Evolutionary conservation across 2,329 filamentous ascomycete genomes (phyloP).

Genomic region (Fusarium xylarioides): DNA sequence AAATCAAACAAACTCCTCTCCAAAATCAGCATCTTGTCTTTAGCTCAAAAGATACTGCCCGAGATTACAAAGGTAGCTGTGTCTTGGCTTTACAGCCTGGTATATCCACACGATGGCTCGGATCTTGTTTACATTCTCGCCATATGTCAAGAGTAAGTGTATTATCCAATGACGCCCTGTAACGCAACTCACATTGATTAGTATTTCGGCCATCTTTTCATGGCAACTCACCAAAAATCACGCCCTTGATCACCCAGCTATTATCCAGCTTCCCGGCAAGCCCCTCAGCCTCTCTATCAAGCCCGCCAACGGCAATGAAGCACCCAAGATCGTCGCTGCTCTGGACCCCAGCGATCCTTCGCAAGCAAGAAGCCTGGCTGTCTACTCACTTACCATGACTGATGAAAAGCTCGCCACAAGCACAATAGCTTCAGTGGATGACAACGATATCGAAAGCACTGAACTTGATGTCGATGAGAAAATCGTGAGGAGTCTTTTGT

Average conservation of each 20-base stretch:
- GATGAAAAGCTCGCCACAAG: constrained; percentile 46
- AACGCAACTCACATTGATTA: constrained; percentile 44
- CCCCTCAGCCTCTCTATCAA: constrained; percentile 64
- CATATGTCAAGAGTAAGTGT: constrained; percentile 65
- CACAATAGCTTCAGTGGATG: constrained; percentile 39
- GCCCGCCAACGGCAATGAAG: constrained; percentile 24
- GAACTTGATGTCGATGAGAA: constrained; percentile 49
- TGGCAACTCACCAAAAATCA: constrained; percentile 64
- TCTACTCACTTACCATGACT: constrained; percentile 45
- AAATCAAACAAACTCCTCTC: constrained; percentile 61
- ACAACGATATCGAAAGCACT: constrained; percentile 37
- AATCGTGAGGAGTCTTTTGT: constrained; percentile 55
- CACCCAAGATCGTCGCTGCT: constrained; percentile 50
- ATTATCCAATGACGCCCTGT: not conserved
- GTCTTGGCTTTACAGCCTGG: constrained; percentile 52
- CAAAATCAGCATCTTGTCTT: constrained; percentile 61
- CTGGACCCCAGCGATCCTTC: constrained; percentile 49
- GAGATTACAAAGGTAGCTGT: constrained; percentile 58
- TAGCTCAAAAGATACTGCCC: constrained; percentile 51
- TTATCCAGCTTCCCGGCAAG: constrained; percentile 69
- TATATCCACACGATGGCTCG: constrained; percentile 43
- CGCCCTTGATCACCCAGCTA: constrained; percentile 56
- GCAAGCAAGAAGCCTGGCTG: constrained; percentile 44
- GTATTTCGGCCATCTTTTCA: constrained; percentile 70
- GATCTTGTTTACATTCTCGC: constrained; percentile 56